Base-by-base conservation (phyloP, 208 protist species). In the Endotrypanum monterogeii region DNA sequence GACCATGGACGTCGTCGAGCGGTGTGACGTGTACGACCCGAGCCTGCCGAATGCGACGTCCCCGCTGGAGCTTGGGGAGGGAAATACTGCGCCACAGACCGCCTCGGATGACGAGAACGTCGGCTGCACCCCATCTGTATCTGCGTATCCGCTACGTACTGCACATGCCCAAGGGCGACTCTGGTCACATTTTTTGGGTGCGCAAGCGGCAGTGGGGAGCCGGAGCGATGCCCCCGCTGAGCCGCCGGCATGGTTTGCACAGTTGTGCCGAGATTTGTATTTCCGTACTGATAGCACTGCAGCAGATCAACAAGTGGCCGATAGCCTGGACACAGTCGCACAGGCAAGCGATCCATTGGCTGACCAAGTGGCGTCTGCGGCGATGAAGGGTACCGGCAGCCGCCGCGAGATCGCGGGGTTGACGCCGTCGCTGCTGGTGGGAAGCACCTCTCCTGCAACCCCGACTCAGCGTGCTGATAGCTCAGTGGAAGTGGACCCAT, bases 1-100 rank as follows among this genome's bases (percentile, higher is more conserved):
- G n/a, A 89, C 87, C 3, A 94, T 96, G 92, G 89, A 96, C 70
- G 83, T 94, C 3, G 89, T 94, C 65, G 84, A 82, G n/a, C 81
- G 74, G 50, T 83, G 82, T 14, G 79, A 84, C 61, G 72, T 83
- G 41, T 96, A 94, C 75, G 81, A 96, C 50, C 92, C 89, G 11
- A 25, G 51, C 3, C 11, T 44, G 23, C 84, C 83, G 1, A 96
- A 96, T 73, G 70, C 89, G 11, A 72, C 83, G 8, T 32, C 72
- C 12, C 23, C 35, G 52, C n/a, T 51, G n/a, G 23, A 20, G 28
- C 18, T 41, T 7, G 68, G 66, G 50, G 32, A 9, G 11, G 62
- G 28, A n/a, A 12, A 54, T 18, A 25, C 39, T 63, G 58, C 20
- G 32, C 8, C 30, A 6, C 65, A 71, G 39, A 18, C 20, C 2